These are phyloP conservation scores for Eucalyptus grandis DNA, from an alignment of 345 rosid genomes.

Conservation along the genomic window DNA sequence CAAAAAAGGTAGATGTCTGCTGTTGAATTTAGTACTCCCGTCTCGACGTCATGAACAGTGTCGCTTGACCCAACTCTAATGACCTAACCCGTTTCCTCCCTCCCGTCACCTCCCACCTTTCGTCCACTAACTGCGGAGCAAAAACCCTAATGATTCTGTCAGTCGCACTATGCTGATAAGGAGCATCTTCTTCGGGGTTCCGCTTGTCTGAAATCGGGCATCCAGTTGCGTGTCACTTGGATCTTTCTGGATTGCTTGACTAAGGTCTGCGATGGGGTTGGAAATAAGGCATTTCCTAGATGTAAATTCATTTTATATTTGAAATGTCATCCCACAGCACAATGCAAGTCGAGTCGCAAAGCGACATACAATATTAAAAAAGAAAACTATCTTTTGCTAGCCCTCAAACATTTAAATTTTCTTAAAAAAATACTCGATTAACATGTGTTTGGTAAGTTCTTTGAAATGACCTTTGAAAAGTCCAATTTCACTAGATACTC, in stretches of 20 bases:
- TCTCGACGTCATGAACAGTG: neutral
- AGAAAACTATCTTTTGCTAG: fast-evolving
- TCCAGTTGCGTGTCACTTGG: neutral
- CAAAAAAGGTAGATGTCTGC: neutral
- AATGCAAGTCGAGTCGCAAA: neutral
- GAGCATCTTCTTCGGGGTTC: neutral
- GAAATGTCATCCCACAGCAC: neutral
- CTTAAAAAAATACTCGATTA: fast-evolving
- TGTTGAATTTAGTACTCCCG: neutral
- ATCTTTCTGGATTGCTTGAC: neutral
- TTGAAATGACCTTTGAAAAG: neutral
- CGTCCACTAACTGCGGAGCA: neutral
- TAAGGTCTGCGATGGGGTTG: neutral
- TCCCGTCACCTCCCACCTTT: neutral
- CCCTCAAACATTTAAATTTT: fast-evolving
- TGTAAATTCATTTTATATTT: neutral
- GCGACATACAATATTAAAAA: neutral
- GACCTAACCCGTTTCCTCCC: neutral
- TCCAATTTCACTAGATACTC: neutral
- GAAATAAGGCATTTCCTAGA: neutral
- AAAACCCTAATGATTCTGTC: neutral
- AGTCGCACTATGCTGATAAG: neutral
- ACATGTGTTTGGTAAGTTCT: neutral
- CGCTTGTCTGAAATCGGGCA: neutral
- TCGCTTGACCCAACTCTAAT: neutral